Percentiles rank a stretch among this genome's conserved stretches.
phyloP scores from a whole-genome alignment of 75 land plant genomes.

The Isoetes taiwanensis region DNA sequence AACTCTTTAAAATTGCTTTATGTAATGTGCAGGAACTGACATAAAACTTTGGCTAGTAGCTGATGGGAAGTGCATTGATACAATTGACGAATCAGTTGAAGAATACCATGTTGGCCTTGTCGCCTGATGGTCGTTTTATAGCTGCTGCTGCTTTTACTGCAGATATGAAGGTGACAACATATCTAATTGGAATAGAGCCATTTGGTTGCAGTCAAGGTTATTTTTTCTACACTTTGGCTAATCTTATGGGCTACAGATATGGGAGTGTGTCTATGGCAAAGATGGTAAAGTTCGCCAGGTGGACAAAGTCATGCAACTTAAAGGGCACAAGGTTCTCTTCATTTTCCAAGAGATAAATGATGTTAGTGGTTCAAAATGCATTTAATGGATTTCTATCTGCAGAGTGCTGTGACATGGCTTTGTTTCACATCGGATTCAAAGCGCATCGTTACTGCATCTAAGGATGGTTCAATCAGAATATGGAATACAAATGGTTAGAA shows the following conservation, averaged over 20 bases:
- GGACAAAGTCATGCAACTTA: conserved; percentile 85
- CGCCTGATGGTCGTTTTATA: conserved; percentile 93
- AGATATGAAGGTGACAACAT: conserved; percentile 71
- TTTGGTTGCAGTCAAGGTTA: no score
- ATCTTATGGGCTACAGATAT: conserved; percentile 63
- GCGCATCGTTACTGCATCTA: conserved; percentile 81
- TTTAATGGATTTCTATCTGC: no score
- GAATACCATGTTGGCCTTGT: conserved; percentile 80
- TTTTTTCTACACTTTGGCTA: no score
- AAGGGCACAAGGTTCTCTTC: conserved; percentile 80
- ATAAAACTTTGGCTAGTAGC: conserved; percentile 80
- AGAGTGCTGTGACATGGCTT: conserved; percentile 98
- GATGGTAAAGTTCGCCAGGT: conserved; percentile 89
- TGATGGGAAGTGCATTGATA: conserved; percentile 60
- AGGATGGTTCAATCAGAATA: conserved; percentile 85
- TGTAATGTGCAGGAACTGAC: conserved; percentile 66
- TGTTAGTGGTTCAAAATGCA: no score
- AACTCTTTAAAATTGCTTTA: no score
- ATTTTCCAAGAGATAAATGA: no score
- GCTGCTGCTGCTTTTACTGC: conserved; percentile 99
- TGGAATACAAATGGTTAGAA: conserved; percentile 97
- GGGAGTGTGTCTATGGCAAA: conserved; percentile 92
- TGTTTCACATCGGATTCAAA: conserved; percentile 79
- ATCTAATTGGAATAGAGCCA: no score
- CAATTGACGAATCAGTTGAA: conserved; percentile 88